Conservation (phyloP, 805 yeast genomes). For the Spathaspora boniae region DNA sequence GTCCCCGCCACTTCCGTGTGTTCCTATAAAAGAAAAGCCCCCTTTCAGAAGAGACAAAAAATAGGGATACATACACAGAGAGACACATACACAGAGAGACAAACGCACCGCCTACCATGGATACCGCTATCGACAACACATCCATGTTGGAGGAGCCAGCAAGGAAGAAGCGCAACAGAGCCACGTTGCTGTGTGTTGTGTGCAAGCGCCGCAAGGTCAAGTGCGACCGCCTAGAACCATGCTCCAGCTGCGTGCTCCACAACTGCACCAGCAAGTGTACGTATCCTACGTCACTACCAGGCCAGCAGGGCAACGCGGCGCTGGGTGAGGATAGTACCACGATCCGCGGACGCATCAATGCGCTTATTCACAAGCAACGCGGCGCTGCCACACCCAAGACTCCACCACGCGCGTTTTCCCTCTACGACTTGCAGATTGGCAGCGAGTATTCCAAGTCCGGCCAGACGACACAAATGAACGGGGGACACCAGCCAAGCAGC, state of each 20-base stretch:
- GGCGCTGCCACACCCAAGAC: not conserved
- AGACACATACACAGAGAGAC: too few relatives aligned
- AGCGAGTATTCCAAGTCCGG: too few relatives aligned
- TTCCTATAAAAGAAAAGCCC: too few relatives aligned
- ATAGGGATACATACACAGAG: too few relatives aligned
- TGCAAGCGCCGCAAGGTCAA: conserved; percentile 7
- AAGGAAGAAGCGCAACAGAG: conserved; percentile 4
- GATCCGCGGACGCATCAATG: not conserved
- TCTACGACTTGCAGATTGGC: not conserved
- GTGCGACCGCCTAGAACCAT: conserved; percentile 8
- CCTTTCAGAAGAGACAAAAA: too few relatives aligned
- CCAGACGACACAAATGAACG: too few relatives aligned
- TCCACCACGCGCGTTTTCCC: not conserved
- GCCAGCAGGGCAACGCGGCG: not conserved
- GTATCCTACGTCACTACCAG: too few relatives aligned
- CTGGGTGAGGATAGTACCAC: not conserved
- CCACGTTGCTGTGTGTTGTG: conserved; percentile 6
- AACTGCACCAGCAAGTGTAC: conserved; percentile 5
- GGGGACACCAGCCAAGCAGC: too few relatives aligned
- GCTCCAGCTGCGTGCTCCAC: conserved; percentile 5
- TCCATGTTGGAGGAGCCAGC: conserved; percentile 1
- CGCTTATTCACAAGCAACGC: not conserved
- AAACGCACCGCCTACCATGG: too few relatives aligned
- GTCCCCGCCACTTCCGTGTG: too few relatives aligned
- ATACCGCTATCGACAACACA: too few relatives aligned